Evolutionary conservation across 352 stramenopile species (phyloP).

Genomic region (Blastocystis hominis): DNA sequence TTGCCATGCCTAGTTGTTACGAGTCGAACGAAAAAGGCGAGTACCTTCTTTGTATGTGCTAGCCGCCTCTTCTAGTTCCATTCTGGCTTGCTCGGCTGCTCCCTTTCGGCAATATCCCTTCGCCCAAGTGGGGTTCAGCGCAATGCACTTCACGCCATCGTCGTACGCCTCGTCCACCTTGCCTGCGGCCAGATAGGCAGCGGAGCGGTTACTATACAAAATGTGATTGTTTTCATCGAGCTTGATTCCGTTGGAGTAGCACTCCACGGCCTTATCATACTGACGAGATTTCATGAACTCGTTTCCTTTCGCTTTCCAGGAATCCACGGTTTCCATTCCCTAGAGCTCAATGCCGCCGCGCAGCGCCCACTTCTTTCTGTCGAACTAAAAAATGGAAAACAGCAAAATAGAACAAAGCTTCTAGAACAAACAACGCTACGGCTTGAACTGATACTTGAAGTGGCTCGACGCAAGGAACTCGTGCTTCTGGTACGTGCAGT

Average conservation of each 20-base stretch:
- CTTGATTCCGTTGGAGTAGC: constrained; percentile 80
- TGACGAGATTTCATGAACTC: constrained; percentile 81
- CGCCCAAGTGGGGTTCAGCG: constrained; percentile 82
- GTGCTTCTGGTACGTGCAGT: constrained; percentile 31
- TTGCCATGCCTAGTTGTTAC: constrained; percentile 32
- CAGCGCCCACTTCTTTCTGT: neutral
- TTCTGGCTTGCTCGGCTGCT: constrained; percentile 84
- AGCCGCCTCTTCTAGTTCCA: constrained; percentile 73
- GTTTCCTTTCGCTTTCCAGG: constrained; percentile 85
- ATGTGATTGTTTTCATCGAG: constrained; percentile 86
- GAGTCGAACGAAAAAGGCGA: neutral
- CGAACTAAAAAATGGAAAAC: neutral
- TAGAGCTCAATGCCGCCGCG: neutral
- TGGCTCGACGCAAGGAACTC: neutral
- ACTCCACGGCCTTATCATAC: constrained; percentile 82
- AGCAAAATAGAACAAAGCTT: neutral
- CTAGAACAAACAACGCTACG: constrained; percentile 38
- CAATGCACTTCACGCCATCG: constrained; percentile 88
- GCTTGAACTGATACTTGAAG: neutral
- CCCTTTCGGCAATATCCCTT: constrained; percentile 95
- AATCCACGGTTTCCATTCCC: constrained; percentile 41
- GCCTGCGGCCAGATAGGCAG: constrained; percentile 86
- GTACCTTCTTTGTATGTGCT: constrained; percentile 71
- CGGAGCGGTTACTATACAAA: constrained; percentile 94
- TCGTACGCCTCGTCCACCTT: constrained; percentile 82